These are phyloP conservation scores for Trichoderma sp. DNA, from an alignment of 2,329 filamentous ascomycete species.

Conservation along the genomic window DNA sequence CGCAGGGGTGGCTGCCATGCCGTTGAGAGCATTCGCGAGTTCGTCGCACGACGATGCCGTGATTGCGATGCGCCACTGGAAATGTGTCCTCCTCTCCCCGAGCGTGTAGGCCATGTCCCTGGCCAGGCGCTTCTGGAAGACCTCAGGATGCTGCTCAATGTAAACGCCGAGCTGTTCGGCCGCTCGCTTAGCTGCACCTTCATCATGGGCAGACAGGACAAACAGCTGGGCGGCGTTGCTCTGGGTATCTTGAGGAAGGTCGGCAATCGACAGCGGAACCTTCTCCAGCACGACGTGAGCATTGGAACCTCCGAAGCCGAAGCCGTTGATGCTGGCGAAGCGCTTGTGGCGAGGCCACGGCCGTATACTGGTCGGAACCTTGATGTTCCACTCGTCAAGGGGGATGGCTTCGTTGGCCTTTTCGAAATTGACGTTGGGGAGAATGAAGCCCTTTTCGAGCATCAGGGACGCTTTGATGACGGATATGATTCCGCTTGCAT, in stretches of 20 bases:
- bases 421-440: slow-evolving; percentile 55
- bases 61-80: slow-evolving; percentile 50
- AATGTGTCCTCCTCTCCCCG: slow-evolving; percentile 48
- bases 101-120: slow-evolving; percentile 53
- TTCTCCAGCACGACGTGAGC: slow-evolving; percentile 47
- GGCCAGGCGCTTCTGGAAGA: slow-evolving; percentile 49
- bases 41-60: slow-evolving; percentile 49
- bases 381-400: slow-evolving; percentile 54
- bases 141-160: slow-evolving; percentile 47
- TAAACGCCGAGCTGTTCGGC: slow-evolving; percentile 42
- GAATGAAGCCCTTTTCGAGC: slow-evolving; percentile 53
- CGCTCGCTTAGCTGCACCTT: slow-evolving; percentile 39
- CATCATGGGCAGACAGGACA: slow-evolving; percentile 46
- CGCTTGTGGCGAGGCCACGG: slow-evolving; percentile 54
- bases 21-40: slow-evolving; percentile 49
- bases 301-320: slow-evolving; percentile 52
- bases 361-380: slow-evolving; percentile 47
- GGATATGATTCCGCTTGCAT: slow-evolving; percentile 53
- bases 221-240: slow-evolving; percentile 44
- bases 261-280: slow-evolving; percentile 11
- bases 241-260: slow-evolving; percentile 29
- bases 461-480: slow-evolving; percentile 57
- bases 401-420: slow-evolving; percentile 53
- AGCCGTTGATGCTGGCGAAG: slow-evolving; percentile 54
- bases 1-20: slow-evolving; percentile 31